These are phyloP conservation scores for Penicillium sp. DNA, from an alignment of 2,329 filamentous ascomycete species.

Conservation along the genomic window DNA sequence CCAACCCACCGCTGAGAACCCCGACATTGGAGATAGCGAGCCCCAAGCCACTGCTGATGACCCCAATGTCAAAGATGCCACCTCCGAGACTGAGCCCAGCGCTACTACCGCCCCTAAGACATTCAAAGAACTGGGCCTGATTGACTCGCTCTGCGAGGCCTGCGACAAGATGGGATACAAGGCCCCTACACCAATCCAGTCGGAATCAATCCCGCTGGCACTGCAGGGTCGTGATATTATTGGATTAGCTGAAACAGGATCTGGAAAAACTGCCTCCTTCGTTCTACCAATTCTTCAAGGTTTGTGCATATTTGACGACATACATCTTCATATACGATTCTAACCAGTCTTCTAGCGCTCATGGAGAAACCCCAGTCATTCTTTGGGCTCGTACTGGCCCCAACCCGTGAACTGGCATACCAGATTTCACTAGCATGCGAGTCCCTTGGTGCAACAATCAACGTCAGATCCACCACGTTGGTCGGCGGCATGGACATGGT, in stretches of 20 bases:
- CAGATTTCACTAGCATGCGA: constrained; percentile 87
- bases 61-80: constrained; percentile 3
- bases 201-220: constrained; percentile 71
- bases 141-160: constrained; percentile 79
- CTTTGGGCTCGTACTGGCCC: constrained; percentile 82
- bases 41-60: constrained; percentile 6
- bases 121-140: constrained; percentile 59
- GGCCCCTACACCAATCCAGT: constrained; percentile 78
- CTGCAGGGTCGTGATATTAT: constrained; percentile 78
- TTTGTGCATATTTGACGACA: not conserved
- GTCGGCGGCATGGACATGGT: constrained; percentile 97
- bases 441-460: constrained; percentile 75
- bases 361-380: constrained; percentile 78
- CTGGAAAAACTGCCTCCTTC: constrained; percentile 92
- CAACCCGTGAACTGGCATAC: constrained; percentile 83
- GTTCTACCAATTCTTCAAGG: constrained; percentile 68
- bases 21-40: constrained; percentile 6
- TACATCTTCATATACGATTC: not conserved
- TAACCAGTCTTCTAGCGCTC: constrained; percentile 44
- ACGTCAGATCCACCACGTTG: constrained; percentile 74
- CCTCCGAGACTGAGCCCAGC: constrained; percentile 2
- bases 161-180: constrained; percentile 76
- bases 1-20: constrained; percentile 8
- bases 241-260: constrained; percentile 87
- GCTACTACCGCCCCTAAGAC: constrained; percentile 30